Base-by-base conservation (phyloP, 75 land plant genomes). In the Adiantum capillusveneris region DNA sequence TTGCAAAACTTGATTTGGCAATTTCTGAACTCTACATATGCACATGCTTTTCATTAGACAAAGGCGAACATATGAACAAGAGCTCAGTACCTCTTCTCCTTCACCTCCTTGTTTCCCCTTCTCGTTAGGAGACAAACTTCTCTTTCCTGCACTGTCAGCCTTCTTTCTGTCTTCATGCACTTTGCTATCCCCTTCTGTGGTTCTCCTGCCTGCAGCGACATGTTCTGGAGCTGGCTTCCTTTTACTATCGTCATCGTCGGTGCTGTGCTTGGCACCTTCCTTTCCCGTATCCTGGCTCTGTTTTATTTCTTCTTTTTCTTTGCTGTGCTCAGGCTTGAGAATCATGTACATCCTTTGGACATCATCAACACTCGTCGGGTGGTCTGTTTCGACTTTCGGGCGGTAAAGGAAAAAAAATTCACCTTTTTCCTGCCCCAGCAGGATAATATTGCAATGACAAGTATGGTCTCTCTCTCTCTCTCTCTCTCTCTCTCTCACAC, bases 281-380 rank as follows among this genome's bases (percentile, higher is more conserved):
- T 83, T 86, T 17, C 85, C 89, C n/a, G 90, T 70, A 25, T 69
- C 65, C 0, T 83, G 49, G 11, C 72, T 72, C 31, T 89, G 95
- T 58, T 80, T 86, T 27, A 60, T 73, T 34, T 86, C 91, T 0
- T 74, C 78, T 16, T 59, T 11, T 6, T 54, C 53, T 55, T 86
- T 84, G 2, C 91, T 86, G 19, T 77, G 69, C 57, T 84, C 86
- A 0, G 85, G 88, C 20, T 87, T 56, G 37, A 87, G 55, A 13
- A 90, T 88, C 11, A 90, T 64, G 66, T 79, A 84, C 63, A 90
- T 18, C 30, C 78, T 62, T 58, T 88, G 93, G 25, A 87, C 85
- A 18, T 87, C 93, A 29, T 76, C 82, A 0, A 46, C 54, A 42
- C 83, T 60, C 58, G 84, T 81, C 5, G 84, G 83, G 52, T 87